Evolutionary conservation across 768 basidiomycete species (phyloP).

Genomic region (Boletus rex-veris): DNA sequence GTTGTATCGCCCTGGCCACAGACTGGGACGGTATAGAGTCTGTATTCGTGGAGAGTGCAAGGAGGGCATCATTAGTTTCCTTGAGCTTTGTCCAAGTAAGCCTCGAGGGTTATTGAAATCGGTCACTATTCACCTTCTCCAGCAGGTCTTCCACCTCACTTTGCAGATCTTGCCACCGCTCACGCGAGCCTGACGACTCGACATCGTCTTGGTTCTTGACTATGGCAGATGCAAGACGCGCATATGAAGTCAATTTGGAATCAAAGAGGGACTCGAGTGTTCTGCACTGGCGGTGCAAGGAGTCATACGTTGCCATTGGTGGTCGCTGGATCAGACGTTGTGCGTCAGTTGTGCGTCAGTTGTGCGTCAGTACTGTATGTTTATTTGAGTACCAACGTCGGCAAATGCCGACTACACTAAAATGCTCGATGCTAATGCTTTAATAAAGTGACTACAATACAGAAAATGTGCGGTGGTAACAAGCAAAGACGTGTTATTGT

Average conservation of each 20-base stretch:
- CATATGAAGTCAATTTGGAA: slow-evolving; percentile 85
- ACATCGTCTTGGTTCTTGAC: slow-evolving; percentile 53
- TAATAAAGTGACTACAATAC: slow-evolving; percentile 14
- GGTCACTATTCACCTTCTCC: slow-evolving; percentile 59
- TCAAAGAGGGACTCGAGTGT: slow-evolving; percentile 93
- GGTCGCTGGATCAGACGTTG: background rate
- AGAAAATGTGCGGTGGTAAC: slow-evolving; percentile 8
- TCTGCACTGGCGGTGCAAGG: slow-evolving; percentile 85
- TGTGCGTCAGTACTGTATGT: background rate
- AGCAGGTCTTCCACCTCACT: slow-evolving; percentile 81
- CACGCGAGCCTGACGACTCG: slow-evolving; percentile 65
- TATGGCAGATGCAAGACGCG: slow-evolving; percentile 73
- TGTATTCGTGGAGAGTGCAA: slow-evolving; percentile 60
- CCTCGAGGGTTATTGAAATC: background rate
- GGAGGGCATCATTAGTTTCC: slow-evolving; percentile 82
- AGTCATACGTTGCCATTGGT: slow-evolving; percentile 77
- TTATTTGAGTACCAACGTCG: background rate
- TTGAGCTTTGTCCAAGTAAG: slow-evolving; percentile 55
- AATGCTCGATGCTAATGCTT: background rate
- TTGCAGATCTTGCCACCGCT: slow-evolving; percentile 82
- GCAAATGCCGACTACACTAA: slow-evolving; percentile 18
- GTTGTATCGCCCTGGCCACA: slow-evolving; percentile 84
- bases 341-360: background rate
- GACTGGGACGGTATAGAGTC: slow-evolving; percentile 68
- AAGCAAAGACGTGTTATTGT: slow-evolving; percentile 20